Base-by-base conservation (phyloP, 495 filamentous ascomycete genomes). In the Rhypophila decipiens region DNA sequence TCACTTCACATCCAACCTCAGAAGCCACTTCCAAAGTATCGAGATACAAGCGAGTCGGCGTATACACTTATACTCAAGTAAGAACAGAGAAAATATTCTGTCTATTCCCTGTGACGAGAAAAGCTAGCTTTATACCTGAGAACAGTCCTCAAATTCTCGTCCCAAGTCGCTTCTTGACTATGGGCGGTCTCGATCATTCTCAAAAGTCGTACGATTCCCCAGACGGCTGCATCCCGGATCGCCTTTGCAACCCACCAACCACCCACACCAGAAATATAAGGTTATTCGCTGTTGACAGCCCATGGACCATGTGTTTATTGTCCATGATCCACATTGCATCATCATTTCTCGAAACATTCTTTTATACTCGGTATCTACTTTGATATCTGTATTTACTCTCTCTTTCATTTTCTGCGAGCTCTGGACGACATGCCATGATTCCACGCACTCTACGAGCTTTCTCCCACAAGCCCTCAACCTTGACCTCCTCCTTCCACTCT, bases 121-220 rank as follows among this genome's bases (percentile, higher is more conserved):
- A n/a, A n/a, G n/a, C n/a, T n/a, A n/a, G n/a, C n/a, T n/a, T n/a
- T n/a, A n/a, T n/a, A n/a, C n/a, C n/a, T n/a, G n/a, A n/a, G n/a
- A n/a, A n/a, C n/a, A n/a, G 13, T 33, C 13, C 29, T 8, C n/a
- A 39, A 17, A 39, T 39, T 5, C 7, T 17, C 19, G 11, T 39
- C 17, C 36, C 29, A 33, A 33, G 13, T 39, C 11, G 11, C 36
- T 39, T 10, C 7, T 7, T 7, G 17, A 7, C 36, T 39, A 12
- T 7, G 36, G 5, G 19, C n/a, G 38, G 45, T 51, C 42, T 49
- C 40, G 34, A 33, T 34, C 37, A 47, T 31, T 46, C 45, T 51
- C 48, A 49, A 52, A 53, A 59, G 35, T 59, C 56, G 59, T 59
- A 57, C 59, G 59, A 61, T 61, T 56, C 48, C 50, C 52, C 47